Evolutionary conservation across 805 yeast species (phyloP).

Genomic region (Wickerhamiella parazyma): DNA sequence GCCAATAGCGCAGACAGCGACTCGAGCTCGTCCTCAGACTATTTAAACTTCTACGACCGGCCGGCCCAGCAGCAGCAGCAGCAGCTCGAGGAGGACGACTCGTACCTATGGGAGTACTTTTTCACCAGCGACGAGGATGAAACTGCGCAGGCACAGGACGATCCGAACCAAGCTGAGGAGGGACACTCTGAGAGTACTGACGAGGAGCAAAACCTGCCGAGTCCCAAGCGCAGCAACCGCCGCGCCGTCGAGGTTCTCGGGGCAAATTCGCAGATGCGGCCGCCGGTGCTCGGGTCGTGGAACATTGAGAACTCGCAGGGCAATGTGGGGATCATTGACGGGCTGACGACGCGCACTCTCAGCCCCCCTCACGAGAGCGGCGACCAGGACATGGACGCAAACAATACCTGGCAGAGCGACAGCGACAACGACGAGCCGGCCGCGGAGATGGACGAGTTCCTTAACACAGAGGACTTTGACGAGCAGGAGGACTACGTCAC

Average conservation of each 20-base stretch:
- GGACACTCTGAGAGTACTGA: constrained; percentile 39
- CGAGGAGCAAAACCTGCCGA: constrained; percentile 76
- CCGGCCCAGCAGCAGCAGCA: neutral
- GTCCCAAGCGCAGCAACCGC: constrained; percentile 51
- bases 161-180: constrained; percentile 13
- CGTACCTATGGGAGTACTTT: constrained; percentile 63
- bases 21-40: constrained; percentile 18
- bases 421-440: constrained; percentile 28
- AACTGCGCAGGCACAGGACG: constrained; percentile 19
- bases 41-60: constrained; percentile 11
- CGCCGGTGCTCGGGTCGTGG: constrained; percentile 92
- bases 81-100: constrained; percentile 44
- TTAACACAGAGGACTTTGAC: constrained; percentile 66
- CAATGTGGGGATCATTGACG: constrained; percentile 91
- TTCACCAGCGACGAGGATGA: constrained; percentile 34
- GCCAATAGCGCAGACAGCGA: constrained; percentile 15
- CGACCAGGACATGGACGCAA: constrained; percentile 2
- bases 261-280: constrained; percentile 70
- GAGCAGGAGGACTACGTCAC: constrained; percentile 23
- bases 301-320: constrained; percentile 49
- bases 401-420: constrained; percentile 22
- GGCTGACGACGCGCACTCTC: constrained; percentile 75
- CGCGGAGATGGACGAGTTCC: constrained; percentile 59
- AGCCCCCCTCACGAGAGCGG: constrained; percentile 32
- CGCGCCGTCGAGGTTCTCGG: constrained; percentile 89